Evolutionary conservation across 2,329 filamentous ascomycete species (phyloP).

Genomic region (Orbilia brochopaga): DNA sequence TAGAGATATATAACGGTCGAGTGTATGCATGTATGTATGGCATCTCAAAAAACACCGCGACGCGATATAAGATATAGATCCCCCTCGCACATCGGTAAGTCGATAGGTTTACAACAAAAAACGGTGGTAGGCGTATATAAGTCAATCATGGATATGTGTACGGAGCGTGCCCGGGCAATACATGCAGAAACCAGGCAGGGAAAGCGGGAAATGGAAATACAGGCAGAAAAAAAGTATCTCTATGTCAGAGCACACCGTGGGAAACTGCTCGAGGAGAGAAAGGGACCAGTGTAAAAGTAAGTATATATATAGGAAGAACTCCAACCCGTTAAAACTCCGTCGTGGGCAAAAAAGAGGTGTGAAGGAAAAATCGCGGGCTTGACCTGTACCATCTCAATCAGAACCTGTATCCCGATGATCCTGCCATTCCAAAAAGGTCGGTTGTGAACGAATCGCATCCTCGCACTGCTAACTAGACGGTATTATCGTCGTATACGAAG

Average conservation of each 20-base stretch:
- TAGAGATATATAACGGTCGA: constrained; percentile 9
- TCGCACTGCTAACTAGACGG: constrained; percentile 62
- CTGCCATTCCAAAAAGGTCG: not conserved
- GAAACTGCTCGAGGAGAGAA: constrained; percentile 20
- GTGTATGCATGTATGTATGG: not conserved
- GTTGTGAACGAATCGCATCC: constrained; percentile 2
- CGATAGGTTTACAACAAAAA: no score
- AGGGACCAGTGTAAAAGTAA: constrained; percentile 9
- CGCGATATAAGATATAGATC: not conserved
- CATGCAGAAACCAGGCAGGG: no score
- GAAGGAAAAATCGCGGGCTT: not conserved
- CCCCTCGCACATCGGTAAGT: no score
- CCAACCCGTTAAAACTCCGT: constrained; percentile 45
- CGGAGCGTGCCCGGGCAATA: not conserved
- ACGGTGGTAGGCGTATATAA: no score
- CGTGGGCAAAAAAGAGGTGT: constrained; percentile 20
- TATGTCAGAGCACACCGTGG: constrained; percentile 17
- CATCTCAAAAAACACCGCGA: not conserved
- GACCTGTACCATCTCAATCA: not conserved
- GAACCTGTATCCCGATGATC: not conserved
- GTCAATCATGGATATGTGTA: not conserved
- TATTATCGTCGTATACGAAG: constrained; percentile 92
- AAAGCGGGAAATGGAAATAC: constrained; percentile 15
- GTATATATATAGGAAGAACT: constrained; percentile 14
- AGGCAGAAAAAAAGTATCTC: constrained; percentile 22